Evolutionary conservation across 306 rosid genomes (phyloP), one percentile per base, ranked within the genome.

Genomic region (Crataegus laevigata): DNA sequence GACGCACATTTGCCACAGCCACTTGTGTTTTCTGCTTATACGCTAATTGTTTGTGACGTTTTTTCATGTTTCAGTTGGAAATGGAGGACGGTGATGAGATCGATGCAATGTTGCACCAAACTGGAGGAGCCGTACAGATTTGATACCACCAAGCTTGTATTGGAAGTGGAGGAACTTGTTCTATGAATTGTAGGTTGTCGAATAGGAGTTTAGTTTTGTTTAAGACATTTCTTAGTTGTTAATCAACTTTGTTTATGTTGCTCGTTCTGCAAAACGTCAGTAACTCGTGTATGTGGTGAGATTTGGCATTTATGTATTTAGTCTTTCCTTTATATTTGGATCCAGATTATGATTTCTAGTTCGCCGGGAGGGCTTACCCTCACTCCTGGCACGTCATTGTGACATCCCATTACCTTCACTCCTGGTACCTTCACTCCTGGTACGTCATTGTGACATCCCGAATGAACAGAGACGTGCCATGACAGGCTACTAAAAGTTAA

Each of bases 1-100:
- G 25, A 10, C 21, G 1, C 28, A 0, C 47, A 8, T 5, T 22
- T 24, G 68, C 61, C 54, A 36, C 32, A 21, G 75, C 36, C 25
- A 38, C 24, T 17, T 3, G 7, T 15, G 28, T 45, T 6, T 61
- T 59, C 21, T 26, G 21, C 32, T 32, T 6, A 11, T 3, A 18
- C 43, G 11, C 43, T 68, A 8, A 6, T 60, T 42, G 29, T 18
- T 21, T n/a, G 24, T 32, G 13, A 3, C 10, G 11, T 67, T 73
- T 52, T 15, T 7, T 47, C 54, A 50, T 65, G 52, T 26, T 47
- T 17, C 28, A 15, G 60, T 74, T 90, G 22, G 90, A 85, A 72
- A 83, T 89, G 96, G 96, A 91, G 82, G 90, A 91, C 28, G 92
- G 90, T 2, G 96, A 89, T 78, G 90, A 84, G 84, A 88, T 87